A percentile compares a stretch with the other conserved stretches of the same genome.
phyloP scores from a whole-genome alignment of 139 green algal species.

The Monoraphidium neglectum region DNA sequence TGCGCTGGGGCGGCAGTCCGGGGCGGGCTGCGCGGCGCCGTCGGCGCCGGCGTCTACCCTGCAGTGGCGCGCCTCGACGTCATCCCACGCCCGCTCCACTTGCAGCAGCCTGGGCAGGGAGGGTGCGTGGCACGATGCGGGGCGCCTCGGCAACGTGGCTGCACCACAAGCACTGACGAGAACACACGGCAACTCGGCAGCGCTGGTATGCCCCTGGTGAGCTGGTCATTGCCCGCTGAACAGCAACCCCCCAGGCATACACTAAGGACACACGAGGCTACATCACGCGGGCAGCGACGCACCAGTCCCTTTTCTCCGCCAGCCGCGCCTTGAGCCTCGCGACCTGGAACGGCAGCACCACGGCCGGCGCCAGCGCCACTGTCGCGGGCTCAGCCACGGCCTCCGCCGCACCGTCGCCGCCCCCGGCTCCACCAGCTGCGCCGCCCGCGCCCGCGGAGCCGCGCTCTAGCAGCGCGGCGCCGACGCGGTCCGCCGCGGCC shows the following conservation, averaged over 20 bases:
- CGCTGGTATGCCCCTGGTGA: too few relatives aligned
- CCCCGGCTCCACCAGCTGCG: not conserved
- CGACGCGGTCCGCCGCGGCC: not conserved
- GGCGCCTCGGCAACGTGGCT: too few relatives aligned
- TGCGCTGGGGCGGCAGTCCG: not conserved
- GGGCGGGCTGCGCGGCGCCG: not conserved
- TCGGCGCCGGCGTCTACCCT: not conserved
- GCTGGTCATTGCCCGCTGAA: too few relatives aligned
- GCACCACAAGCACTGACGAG: too few relatives aligned
- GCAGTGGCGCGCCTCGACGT: slow-evolving; percentile 16
- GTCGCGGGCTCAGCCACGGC: not conserved
- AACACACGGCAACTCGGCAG: too few relatives aligned
- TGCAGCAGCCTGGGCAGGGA: slow-evolving; percentile 27
- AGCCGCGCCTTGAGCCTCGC: slow-evolving; percentile 17
- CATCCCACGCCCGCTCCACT: slow-evolving; percentile 23
- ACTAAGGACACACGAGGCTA: too few relatives aligned
- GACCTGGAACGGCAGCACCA: slow-evolving; percentile 26
- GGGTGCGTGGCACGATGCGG: too few relatives aligned
- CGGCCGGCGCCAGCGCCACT: not conserved
- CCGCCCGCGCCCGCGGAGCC: not conserved
- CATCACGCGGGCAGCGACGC: not conserved
- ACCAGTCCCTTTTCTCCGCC: slow-evolving; percentile 21
- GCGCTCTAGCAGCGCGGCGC: not conserved
- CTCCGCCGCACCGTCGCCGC: not conserved
- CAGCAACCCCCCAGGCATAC: too few relatives aligned